Evolutionary conservation across 1,139 yeast genomes (phyloP), one percentile per base, ranked within the genome.

Genomic region (Zygosaccharomyces sapae): DNA sequence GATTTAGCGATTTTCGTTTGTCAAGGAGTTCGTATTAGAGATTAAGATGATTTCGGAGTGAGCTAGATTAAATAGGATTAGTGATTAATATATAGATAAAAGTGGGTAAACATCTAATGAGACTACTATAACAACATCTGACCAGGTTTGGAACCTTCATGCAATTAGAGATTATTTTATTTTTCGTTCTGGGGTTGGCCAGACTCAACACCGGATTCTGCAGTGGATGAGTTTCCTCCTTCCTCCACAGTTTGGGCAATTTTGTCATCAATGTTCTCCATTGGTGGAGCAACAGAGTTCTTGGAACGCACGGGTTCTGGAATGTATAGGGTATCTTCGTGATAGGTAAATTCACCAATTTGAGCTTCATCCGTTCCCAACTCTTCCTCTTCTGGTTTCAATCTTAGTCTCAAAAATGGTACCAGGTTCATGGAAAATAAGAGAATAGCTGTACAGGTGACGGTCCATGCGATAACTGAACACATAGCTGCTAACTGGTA

Each of bases 401-500:
- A 77, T 73, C 97, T 81, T 61, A 90, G 70, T 72, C 86, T 83
- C 65, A 89, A 76, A 73, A 78, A 77, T 56, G 97, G 97, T 55
- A 89, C 78, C 62, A 72, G 73, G 78, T 90, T 88, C 88, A 86
- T 80, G 48, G 71, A 69, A 43, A 83, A 68, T 54, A 90, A 75
- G 45, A 90, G 75, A 49, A 86, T 73, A 5, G 84, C 76, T 33
- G 97, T 88, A 47, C 89, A 77, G 13, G 71, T 77, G 63, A 87
- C 87, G 9, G 96, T 77, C 94, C 95, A 90, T 24, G 79, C 80
- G 53, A 83, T 81, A 51, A 83, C 80, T 22, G 96, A 76, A 53
- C 76, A 72, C 55, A 84, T 76, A 46, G 88, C 96, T 39, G 97
- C 97, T 58, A 90, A 75, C 74, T 90, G 97, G 74, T 83, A 89